These are phyloP conservation scores for Botrytis deweyae DNA, from an alignment of 2,329 filamentous ascomycete species.

Conservation along the genomic window DNA sequence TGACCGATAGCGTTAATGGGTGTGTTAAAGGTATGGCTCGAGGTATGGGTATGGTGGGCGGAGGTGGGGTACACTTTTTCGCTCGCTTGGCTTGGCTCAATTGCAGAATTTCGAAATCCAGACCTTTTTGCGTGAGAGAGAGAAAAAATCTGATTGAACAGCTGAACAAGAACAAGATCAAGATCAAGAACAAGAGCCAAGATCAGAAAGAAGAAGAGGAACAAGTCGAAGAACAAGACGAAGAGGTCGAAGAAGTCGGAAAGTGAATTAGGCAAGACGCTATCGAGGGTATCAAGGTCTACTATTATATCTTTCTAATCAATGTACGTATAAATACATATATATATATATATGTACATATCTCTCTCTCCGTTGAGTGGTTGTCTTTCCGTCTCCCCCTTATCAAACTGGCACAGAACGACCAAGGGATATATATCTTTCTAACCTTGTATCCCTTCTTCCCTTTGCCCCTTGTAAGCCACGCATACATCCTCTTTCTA, in stretches of 20 bases:
- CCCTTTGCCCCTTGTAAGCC: neutral
- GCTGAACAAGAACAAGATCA: neutral
- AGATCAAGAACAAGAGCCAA: neutral
- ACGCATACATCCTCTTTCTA: neutral
- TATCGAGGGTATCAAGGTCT: neutral
- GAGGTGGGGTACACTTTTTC: conserved; percentile 1
- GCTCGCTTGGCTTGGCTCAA: neutral
- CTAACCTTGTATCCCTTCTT: neutral
- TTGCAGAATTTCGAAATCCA: conserved; percentile 1
- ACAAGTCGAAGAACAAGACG: no score
- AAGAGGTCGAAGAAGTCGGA: neutral
- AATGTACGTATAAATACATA: conserved; percentile 10
- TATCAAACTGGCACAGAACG: neutral
- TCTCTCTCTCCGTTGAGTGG: neutral
- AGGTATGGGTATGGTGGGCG: neutral
- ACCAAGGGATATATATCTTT: neutral
- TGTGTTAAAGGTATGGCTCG: neutral
- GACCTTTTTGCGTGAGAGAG: neutral
- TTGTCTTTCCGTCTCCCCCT: neutral
- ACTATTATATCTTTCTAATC: neutral
- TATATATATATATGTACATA: neutral
- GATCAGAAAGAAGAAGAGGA: neutral
- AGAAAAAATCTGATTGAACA: neutral
- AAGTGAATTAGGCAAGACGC: neutral
- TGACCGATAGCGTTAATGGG: conserved; percentile 12